A percentile compares a stretch with the other conserved stretches of the same genome.
phyloP scores from a whole-genome alignment of 2,329 filamentous ascomycete species.

The Claviceps sp. region DNA sequence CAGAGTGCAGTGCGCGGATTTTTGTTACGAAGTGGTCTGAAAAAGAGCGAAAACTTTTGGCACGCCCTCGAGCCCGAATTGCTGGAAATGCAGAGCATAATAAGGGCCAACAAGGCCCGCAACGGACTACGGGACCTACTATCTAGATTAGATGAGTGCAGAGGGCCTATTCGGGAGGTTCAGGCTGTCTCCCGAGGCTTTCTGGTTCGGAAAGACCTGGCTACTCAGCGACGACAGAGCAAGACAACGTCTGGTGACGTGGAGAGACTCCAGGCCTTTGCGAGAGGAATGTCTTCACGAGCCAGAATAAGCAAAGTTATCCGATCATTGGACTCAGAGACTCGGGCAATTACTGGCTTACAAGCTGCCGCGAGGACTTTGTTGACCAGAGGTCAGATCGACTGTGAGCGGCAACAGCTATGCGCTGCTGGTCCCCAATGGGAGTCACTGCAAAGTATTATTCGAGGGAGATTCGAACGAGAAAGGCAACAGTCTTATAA shows the following conservation, averaged over 20 bases:
- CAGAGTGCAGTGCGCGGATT: slow-evolving; percentile 71
- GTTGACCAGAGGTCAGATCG: slow-evolving; percentile 42
- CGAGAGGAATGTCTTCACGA: slow-evolving; percentile 53
- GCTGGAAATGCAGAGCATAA: slow-evolving; percentile 67
- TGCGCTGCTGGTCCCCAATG: slow-evolving; percentile 35
- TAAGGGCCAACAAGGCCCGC: slow-evolving; percentile 54
- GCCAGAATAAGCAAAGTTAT: slow-evolving; percentile 40
- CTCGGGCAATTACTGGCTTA: slow-evolving; percentile 37
- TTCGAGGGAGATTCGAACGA: slow-evolving; percentile 36
- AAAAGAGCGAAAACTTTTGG: slow-evolving; percentile 52
- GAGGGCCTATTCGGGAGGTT: slow-evolving; percentile 50
- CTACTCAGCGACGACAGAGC: slow-evolving; percentile 42
- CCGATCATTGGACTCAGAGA: slow-evolving; percentile 36
- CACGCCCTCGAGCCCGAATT: slow-evolving; percentile 59
- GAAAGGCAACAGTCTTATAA: slow-evolving; percentile 29
- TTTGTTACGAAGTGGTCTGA: slow-evolving; percentile 51
- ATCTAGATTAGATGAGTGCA: slow-evolving; percentile 47
- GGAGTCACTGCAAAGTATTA: slow-evolving; percentile 28
- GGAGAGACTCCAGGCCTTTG: slow-evolving; percentile 48
- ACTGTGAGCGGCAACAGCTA: slow-evolving; percentile 36
- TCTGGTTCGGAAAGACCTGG: slow-evolving; percentile 44
- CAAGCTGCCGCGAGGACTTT: slow-evolving; percentile 56
- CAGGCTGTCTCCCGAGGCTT: slow-evolving; percentile 56
- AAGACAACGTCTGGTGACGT: slow-evolving; percentile 37
- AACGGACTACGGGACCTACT: slow-evolving; percentile 41